Evolutionary conservation across 225 moss, liverwort and hornwort genomes (phyloP), one percentile per base, ranked within the genome.

Genomic region (Climacium dendroides): DNA sequence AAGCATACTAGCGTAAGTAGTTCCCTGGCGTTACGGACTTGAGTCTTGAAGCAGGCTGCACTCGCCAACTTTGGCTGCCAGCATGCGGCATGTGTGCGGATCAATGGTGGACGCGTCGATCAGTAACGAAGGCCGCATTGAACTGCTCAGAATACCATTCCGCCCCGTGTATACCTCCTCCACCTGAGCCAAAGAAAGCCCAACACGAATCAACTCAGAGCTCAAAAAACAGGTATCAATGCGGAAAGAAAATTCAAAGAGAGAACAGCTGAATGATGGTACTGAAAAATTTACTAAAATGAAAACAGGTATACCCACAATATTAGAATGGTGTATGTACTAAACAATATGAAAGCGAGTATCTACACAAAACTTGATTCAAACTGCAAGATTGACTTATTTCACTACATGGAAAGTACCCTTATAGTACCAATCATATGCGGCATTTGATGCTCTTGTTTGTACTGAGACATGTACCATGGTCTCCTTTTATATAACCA

Each of bases 31-130:
- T 79, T 74, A 85, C 93, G 88, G 92, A 97, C 98, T 95, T 94
- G 96, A 87, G 77, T 77, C 89, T 26, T 54, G 70, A 81, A 83
- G 80, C 41, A 97, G 90, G 66, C 79, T 88, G 87, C 93, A 94
- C 22, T 83, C 85, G 34, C 85, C 84, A 86, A 96, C 97, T 95
- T 93, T 91, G 50, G 89, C 86, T 82, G 96, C 95, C 58, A 99
- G 90, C 85, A 79, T 65, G 80, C 94, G 97, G 87, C 95, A 96
- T 45, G 94, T 95, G 72, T 91, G 94, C 43, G 99, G 99, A 91
- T 97, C 96, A 63, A 96, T 91, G 45, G 99, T 99, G 73, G 99
- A 99, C 88, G 96, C 94, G 88, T 99, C 96, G n/a, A 99, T 94
- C 65, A 99, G 90, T 61, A 99, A 86, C 60, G 97, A 99, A 75